phyloP scores from a whole-genome alignment of 768 basidiomycete species.

The Rhodocollybia butyracea region DNA sequence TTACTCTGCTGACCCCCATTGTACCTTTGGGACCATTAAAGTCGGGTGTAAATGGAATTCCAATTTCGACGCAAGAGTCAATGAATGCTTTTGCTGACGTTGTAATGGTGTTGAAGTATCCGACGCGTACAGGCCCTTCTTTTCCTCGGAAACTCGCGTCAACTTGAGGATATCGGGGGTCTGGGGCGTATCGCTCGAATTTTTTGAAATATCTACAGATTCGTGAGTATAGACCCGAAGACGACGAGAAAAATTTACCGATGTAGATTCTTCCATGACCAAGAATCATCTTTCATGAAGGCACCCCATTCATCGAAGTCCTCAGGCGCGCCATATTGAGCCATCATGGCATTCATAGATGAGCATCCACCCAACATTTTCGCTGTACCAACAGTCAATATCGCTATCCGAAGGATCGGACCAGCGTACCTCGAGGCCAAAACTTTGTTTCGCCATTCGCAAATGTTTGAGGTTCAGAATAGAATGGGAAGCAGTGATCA shows the following conservation, averaged over 20 bases:
- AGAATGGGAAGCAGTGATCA: conserved; percentile 45
- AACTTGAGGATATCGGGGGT: conserved; percentile 48
- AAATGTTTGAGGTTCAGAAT: conserved; percentile 52
- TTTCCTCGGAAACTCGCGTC: conserved; percentile 44
- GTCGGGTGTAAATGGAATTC: conserved; percentile 32
- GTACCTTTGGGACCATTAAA: conserved; percentile 60
- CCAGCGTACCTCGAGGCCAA: conserved; percentile 59
- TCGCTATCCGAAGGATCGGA: not conserved
- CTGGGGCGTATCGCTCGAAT: conserved; percentile 58
- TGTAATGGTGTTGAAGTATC: conserved; percentile 51
- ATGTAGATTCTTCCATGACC: conserved; percentile 57
- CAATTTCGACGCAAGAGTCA: not conserved
- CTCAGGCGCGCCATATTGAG: conserved; percentile 65
- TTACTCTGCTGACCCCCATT: conserved; percentile 57
- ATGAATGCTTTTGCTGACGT: conserved; percentile 28
- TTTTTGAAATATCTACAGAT: conserved; percentile 58
- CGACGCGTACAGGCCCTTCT: conserved; percentile 56
- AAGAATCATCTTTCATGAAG: conserved; percentile 52
- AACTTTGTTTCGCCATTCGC: conserved; percentile 42
- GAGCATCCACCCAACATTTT: conserved; percentile 67
- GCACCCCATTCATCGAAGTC: conserved; percentile 71
- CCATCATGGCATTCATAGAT: conserved; percentile 64
- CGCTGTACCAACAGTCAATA: conserved; percentile 27
- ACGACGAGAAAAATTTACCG: conserved; percentile 25
- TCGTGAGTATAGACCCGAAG: conserved; percentile 6